Percentiles rank a stretch among this genome's conserved stretches.
Conservation (phyloP, 2,329 filamentous ascomycete genomes). For the Talaromyces sp. region DNA sequence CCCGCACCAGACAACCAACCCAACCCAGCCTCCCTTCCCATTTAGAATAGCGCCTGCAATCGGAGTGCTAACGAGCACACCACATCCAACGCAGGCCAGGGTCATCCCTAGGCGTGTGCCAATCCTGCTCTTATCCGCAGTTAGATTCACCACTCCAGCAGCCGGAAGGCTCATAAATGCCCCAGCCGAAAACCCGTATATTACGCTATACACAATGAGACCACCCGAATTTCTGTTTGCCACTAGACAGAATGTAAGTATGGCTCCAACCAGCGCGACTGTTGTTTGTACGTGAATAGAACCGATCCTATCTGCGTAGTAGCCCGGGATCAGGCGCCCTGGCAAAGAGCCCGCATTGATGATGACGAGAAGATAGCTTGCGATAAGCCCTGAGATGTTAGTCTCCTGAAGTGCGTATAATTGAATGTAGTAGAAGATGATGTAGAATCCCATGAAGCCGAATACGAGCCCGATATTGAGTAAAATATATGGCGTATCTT, state of each 20-base stretch:
- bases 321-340: constrained; percentile 8
- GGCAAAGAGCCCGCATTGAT: constrained; percentile 6
- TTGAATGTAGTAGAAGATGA: constrained; percentile 40
- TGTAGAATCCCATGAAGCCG: constrained; percentile 47
- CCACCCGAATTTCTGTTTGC: constrained; percentile 2
- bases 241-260: constrained; percentile 10
- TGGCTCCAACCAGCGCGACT: background rate
- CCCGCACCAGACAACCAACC: background rate
- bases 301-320: constrained; percentile 5
- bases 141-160: background rate
- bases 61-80: constrained; percentile 8
- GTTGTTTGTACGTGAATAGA: constrained; percentile 5
- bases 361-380: constrained; percentile 5
- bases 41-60: constrained; percentile 9
- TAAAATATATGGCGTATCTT: constrained; percentile 39
- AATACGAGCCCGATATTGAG: constrained; percentile 39
- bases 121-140: background rate
- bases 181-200: constrained; percentile 8
- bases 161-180: constrained; percentile 8
- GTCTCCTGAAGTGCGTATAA: constrained; percentile 5
- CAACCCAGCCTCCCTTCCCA: background rate
- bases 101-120: constrained; percentile 6
- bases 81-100: background rate
- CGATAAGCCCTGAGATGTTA: background rate
- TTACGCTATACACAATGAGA: background rate